These are phyloP conservation scores for Penicillium cosmopolitanum DNA, from an alignment of 495 filamentous ascomycete species.

Conservation along the genomic window DNA sequence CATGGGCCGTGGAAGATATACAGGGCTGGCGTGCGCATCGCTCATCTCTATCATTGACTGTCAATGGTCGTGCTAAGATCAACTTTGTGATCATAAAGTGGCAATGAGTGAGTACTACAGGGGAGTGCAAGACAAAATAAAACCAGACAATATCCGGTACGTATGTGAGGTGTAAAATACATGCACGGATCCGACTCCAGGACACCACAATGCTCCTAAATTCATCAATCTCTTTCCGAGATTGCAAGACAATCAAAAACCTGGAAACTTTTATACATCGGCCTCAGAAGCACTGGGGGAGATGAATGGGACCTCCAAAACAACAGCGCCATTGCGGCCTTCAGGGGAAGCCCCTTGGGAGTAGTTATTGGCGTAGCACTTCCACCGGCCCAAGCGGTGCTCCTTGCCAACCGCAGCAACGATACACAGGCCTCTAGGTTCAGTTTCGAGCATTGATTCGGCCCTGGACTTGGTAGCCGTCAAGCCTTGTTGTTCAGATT, in stretches of 20 bases:
- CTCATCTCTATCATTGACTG: no score
- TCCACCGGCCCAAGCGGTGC: constrained; percentile 79
- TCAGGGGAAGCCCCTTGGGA: constrained; percentile 48
- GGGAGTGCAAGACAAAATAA: background rate
- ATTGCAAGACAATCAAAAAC: constrained; percentile 3
- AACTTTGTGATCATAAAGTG: no score
- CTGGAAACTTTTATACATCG: constrained; percentile 29
- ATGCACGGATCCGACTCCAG: constrained; percentile 15
- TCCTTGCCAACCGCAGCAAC: constrained; percentile 86
- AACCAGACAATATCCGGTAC: constrained; percentile 2
- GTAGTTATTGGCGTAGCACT: constrained; percentile 49
- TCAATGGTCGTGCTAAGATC: no score
- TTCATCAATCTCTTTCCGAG: constrained; percentile 2
- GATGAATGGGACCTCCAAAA: constrained; percentile 74
- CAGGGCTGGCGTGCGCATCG: no score
- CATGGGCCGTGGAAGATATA: no score
- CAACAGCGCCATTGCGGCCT: constrained; percentile 75
- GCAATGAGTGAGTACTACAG: no score
- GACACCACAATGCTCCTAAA: constrained; percentile 14
- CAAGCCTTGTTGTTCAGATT: constrained; percentile 33
- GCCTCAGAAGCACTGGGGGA: constrained; percentile 26
- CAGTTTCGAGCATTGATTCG: constrained; percentile 54
- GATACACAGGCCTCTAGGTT: constrained; percentile 71
- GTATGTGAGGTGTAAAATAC: constrained; percentile 21
- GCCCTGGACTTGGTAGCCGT: constrained; percentile 45